These are phyloP conservation scores for Petunia axillaris DNA, from an alignment of 257 asterid species.

Conservation along the genomic window DNA sequence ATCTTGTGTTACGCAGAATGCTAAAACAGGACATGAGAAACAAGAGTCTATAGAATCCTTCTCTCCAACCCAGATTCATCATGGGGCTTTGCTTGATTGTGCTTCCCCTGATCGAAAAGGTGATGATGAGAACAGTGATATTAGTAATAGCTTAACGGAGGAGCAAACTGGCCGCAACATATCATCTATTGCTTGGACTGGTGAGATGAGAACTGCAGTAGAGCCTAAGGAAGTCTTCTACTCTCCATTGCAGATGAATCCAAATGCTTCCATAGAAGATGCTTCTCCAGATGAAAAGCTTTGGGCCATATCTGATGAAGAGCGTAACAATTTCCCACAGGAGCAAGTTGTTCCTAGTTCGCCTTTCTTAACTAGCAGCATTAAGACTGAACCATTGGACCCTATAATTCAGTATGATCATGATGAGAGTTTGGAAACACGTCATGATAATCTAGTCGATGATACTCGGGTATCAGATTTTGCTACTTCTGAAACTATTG, in stretches of 20 bases:
- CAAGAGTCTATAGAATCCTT: conserved; percentile 26
- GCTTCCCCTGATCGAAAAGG: conserved; percentile 16
- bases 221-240: conserved; percentile 21
- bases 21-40: conserved; percentile 26
- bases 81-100: conserved; percentile 21
- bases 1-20: conserved; percentile 61
- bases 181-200: conserved; percentile 18
- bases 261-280: conserved; percentile 17
- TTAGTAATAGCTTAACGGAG: conserved; percentile 14
- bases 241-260: conserved; percentile 28
- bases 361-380: conserved; percentile 21
- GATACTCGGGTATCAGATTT: conserved; percentile 36
- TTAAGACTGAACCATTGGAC: conserved; percentile 47
- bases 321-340: conserved; percentile 7
- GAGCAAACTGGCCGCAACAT: conserved; percentile 10
- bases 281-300: conserved; percentile 30
- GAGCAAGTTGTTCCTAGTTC: conserved; percentile 18
- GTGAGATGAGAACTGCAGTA: conserved; percentile 10
- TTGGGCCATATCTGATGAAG: conserved; percentile 30
- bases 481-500: conserved; percentile 37
- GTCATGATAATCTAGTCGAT: conserved; percentile 40
- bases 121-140: conserved; percentile 5
- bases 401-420: conserved; percentile 35
- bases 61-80: conserved; percentile 25
- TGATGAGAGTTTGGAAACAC: conserved; percentile 44